Conservation (phyloP, 192 early-diverging fungal species). For the Dispira parvispora region DNA sequence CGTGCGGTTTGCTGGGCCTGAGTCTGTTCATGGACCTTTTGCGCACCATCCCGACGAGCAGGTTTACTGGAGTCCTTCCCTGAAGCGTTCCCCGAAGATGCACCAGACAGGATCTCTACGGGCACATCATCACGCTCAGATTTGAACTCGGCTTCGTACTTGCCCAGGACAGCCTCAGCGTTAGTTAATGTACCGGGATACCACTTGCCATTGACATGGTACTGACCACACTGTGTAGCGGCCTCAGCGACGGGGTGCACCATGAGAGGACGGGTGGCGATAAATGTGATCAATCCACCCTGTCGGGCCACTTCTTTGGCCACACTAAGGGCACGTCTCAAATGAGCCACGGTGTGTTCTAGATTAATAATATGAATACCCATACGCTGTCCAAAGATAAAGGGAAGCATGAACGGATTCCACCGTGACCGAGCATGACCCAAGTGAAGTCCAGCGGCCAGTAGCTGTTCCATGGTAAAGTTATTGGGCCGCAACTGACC, state of each 20-base stretch:
- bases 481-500: constrained; percentile 13
- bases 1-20: constrained; percentile 6
- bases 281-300: constrained; percentile 74
- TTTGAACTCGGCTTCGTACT: constrained; percentile 21
- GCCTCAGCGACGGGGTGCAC: constrained; percentile 57
- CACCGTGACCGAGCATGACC: constrained; percentile 63
- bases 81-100: too few relatives aligned
- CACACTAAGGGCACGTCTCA: constrained; percentile 66
- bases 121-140: not conserved
- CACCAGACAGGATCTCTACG: not conserved
- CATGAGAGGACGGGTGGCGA: constrained; percentile 57
- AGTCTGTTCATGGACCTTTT: not conserved
- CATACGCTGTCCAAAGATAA: constrained; percentile 73
- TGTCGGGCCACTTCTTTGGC: constrained; percentile 46
- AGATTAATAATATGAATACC: constrained; percentile 89
- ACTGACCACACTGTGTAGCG: constrained; percentile 53
- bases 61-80: too few relatives aligned
- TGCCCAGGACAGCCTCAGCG: constrained; percentile 45
- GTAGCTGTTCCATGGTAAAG: constrained; percentile 43
- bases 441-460: constrained; percentile 77
- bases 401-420: constrained; percentile 69
- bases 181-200: constrained; percentile 82
- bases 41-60: not conserved
- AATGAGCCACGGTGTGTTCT: constrained; percentile 69
- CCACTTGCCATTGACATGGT: constrained; percentile 69